These are phyloP conservation scores for Pseudopyricularia cyperi DNA, from an alignment of 2,329 filamentous ascomycete genomes.

Conservation along the genomic window DNA sequence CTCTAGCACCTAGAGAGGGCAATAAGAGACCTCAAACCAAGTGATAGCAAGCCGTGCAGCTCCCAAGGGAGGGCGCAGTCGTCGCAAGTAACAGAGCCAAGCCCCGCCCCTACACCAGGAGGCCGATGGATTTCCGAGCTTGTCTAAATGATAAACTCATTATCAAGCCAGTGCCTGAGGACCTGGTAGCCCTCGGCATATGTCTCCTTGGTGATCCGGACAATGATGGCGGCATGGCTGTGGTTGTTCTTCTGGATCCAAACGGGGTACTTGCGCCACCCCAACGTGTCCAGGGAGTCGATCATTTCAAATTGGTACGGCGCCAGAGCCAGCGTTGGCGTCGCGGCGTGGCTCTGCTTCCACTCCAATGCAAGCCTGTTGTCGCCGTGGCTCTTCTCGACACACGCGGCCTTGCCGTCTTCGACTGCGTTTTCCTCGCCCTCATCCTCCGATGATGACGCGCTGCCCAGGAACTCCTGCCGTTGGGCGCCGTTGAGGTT, in stretches of 20 bases:
- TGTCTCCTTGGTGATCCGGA: slow-evolving; percentile 51
- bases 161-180: slow-evolving; percentile 65
- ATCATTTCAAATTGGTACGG: slow-evolving; percentile 79
- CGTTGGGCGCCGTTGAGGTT: slow-evolving; percentile 54
- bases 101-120: background rate
- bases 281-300: slow-evolving; percentile 53
- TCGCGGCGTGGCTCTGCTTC: slow-evolving; percentile 24
- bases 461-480: slow-evolving; percentile 55
- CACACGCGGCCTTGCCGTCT: slow-evolving; percentile 11
- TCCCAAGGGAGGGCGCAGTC: no score
- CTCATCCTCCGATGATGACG: slow-evolving; percentile 30
- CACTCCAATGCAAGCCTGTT: slow-evolving; percentile 28
- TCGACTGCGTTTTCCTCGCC: background rate
- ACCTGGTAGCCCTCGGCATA: slow-evolving; percentile 71
- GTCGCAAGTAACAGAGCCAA: background rate
- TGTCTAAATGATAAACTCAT: slow-evolving; percentile 52
- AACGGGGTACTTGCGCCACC: slow-evolving; percentile 54
- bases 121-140: background rate
- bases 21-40: no score
- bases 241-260: slow-evolving; percentile 69
- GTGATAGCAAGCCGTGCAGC: no score
- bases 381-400: slow-evolving; percentile 17
- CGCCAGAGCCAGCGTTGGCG: slow-evolving; percentile 65
- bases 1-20: no score
- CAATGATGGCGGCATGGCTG: slow-evolving; percentile 82